Evolutionary conservation across 192 early-diverging fungal species (phyloP).

Genomic region (Entomortierella lignicola): DNA sequence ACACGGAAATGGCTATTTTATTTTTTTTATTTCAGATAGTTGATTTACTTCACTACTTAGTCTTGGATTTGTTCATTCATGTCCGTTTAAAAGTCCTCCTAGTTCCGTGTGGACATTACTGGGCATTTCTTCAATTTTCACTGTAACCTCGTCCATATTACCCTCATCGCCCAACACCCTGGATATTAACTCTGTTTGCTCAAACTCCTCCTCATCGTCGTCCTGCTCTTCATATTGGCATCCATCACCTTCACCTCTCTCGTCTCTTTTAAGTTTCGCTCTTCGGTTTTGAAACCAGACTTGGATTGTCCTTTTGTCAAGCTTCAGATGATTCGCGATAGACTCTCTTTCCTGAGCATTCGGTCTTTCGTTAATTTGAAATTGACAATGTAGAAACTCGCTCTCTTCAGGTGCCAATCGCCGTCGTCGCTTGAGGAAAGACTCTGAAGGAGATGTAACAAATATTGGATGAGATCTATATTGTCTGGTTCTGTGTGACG

Average conservation of each 20-base stretch:
- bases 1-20: too few relatives aligned
- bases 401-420: conserved; percentile 74
- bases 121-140: too few relatives aligned
- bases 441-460: neutral
- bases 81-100: too few relatives aligned
- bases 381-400: conserved; percentile 62
- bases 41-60: too few relatives aligned
- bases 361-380: conserved; percentile 66
- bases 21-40: too few relatives aligned
- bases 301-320: conserved; percentile 73
- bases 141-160: too few relatives aligned
- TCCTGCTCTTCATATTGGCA: neutral
- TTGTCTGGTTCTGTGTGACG: neutral
- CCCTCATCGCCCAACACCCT: too few relatives aligned
- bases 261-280: conserved; percentile 80
- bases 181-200: too few relatives aligned
- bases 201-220: too few relatives aligned
- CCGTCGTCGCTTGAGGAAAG: conserved; percentile 69
- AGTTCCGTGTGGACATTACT: too few relatives aligned
- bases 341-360: conserved; percentile 68
- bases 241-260: neutral
- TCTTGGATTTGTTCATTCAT: too few relatives aligned
- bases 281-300: conserved; percentile 86
- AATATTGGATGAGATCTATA: neutral
- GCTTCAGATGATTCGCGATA: conserved; percentile 67